Conservation (phyloP, 179 eudicot genomes). For the Carnegiea gigantea region DNA sequence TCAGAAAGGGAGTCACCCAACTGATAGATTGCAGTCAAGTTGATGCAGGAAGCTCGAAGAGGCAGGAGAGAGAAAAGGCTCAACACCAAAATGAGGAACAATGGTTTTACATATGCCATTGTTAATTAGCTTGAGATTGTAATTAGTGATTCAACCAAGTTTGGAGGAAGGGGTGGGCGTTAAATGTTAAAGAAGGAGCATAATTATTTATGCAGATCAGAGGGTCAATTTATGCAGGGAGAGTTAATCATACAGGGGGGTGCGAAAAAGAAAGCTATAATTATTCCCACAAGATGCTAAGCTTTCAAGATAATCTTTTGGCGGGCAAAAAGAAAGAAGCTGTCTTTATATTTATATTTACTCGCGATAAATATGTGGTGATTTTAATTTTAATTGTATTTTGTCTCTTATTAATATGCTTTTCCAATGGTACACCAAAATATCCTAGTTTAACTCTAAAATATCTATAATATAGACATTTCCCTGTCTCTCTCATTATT, state of each 20-base stretch:
- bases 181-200: background rate
- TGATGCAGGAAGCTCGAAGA: background rate
- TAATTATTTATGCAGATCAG: background rate
- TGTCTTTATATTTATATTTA: background rate
- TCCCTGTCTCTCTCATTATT: background rate
- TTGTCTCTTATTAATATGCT: too few species aligned
- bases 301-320: conserved; percentile 1
- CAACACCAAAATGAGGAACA: background rate
- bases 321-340: background rate
- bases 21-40: conserved; percentile 23
- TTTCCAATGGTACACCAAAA: background rate
- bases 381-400: background rate
- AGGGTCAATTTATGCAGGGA: background rate
- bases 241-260: background rate
- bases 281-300: conserved; percentile 13
- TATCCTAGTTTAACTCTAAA: background rate
- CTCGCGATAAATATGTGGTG: background rate
- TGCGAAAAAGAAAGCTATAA: background rate
- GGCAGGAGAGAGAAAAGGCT: conserved; percentile 9
- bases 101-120: conserved; percentile 8
- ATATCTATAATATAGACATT: too few species aligned
- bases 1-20: conserved; percentile 29
- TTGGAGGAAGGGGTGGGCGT: background rate
- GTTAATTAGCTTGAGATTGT: background rate
- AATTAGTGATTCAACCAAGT: too few species aligned